These are phyloP conservation scores for Discostella stelligeroides DNA, from an alignment of 108 stramenopile genomes.

Conservation along the genomic window DNA sequence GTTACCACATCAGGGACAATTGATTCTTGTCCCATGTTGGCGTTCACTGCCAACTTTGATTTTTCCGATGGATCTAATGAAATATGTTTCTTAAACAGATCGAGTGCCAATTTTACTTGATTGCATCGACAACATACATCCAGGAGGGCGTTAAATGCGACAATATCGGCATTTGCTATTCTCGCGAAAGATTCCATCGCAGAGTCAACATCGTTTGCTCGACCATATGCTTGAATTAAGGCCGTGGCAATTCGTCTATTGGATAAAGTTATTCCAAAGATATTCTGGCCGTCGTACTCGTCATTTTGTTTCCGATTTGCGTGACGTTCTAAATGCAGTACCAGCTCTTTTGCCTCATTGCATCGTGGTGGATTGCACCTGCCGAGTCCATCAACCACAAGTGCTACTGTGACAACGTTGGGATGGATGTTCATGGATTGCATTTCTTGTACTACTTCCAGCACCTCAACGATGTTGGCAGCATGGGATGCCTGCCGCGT, in stretches of 20 bases:
- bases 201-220: conserved; percentile 55
- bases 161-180: conserved; percentile 62
- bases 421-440: conserved; percentile 57
- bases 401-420: conserved; percentile 62
- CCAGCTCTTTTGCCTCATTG: conserved; percentile 62
- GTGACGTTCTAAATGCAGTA: conserved; percentile 49
- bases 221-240: conserved; percentile 64
- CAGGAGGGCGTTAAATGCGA: conserved; percentile 78
- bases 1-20: conserved; percentile 75
- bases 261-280: conserved; percentile 41
- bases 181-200: conserved; percentile 54
- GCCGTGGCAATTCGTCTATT: conserved; percentile 65
- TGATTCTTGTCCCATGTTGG: not conserved
- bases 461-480: conserved; percentile 52
- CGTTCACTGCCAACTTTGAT: not conserved
- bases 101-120: conserved; percentile 57
- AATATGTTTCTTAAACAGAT: conserved; percentile 53
- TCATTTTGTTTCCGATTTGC: not conserved
- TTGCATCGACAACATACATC: conserved; percentile 66
- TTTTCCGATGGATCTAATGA: conserved; percentile 42
- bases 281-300: not conserved
- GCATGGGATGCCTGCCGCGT: conserved; percentile 22
- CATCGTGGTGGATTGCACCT: conserved; percentile 62
- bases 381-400: conserved; percentile 69
- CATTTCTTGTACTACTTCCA: conserved; percentile 60